Evolutionary conservation across 2,329 filamentous ascomycete species (phyloP).

Genomic region (Clarireedia paspali): DNA sequence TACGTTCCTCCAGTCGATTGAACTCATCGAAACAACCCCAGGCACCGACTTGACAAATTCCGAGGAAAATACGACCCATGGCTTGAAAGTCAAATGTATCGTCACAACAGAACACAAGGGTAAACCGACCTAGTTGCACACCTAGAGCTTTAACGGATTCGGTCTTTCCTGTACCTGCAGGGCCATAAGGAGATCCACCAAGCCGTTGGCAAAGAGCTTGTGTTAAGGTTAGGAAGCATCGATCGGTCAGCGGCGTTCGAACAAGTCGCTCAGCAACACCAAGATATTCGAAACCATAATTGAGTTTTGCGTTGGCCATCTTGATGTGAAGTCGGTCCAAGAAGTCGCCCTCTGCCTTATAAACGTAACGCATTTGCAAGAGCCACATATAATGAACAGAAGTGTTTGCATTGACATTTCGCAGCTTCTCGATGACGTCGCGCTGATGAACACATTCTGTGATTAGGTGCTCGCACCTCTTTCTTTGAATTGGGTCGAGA

Average conservation of each 20-base stretch:
- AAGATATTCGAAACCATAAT: conserved; percentile 97
- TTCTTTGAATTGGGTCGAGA: conserved; percentile 75
- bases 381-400: conserved; percentile 87
- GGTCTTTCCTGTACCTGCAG: conserved; percentile 96
- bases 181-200: conserved; percentile 93
- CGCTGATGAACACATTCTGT: conserved; percentile 98
- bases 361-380: conserved; percentile 94
- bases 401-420: conserved; percentile 64
- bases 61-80: conserved; percentile 98
- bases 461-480: conserved; percentile 97
- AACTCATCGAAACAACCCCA: conserved; percentile 99
- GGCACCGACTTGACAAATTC: conserved; percentile 96
- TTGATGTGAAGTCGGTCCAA: conserved; percentile 78
- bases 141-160: conserved; percentile 98
- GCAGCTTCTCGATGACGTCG: conserved; percentile 82
- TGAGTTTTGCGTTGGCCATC: conserved; percentile 93
- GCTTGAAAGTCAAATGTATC: conserved; percentile 99
- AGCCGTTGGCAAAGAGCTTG: conserved; percentile 92
- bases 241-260: conserved; percentile 90
- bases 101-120: conserved; percentile 97
- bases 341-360: conserved; percentile 72
- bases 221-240: conserved; percentile 95
- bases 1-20: conserved; percentile 96
- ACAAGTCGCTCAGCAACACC: conserved; percentile 95
- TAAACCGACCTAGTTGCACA: conserved; percentile 93